Evolutionary conservation across 2,329 filamentous ascomycete species (phyloP), one percentile per base, ranked within the genome.

Genomic region (Aspergillus novofumigatus): DNA sequence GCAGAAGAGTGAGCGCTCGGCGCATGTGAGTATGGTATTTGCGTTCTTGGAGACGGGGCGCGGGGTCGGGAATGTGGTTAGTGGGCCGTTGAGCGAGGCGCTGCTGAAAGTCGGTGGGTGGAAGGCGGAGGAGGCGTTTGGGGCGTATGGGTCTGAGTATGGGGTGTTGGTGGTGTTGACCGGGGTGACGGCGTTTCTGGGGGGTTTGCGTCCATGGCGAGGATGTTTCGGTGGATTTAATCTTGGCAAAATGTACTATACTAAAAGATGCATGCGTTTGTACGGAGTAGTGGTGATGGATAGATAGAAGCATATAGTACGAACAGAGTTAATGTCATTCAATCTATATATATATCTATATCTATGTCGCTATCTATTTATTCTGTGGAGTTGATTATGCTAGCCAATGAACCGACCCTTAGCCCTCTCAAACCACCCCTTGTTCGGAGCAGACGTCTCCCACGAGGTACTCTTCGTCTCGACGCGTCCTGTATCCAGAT

Each of bases 131-230:
- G 26, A 64, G 71, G 52, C 72, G 21, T 71, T 75, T 5, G 81
- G 76, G 20, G 42, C 42, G 0, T 85, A 82, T 62, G 77, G 78
- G 3, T 81, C 78, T 47, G 76, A 80, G 2, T 85, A 81, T 65
- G 81, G 82, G 2, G 72, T 74, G 9, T 63, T 85, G 63, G 83
- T 85, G 57, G 72, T 82, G n/a, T 84, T 83, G 59, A 85, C 82
- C 0, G 82, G 81, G 1, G 73, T 80, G 3, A 83, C 81, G 7
- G 81, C 81, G 8, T 62, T 80, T 4, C 62, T 81, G 10, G 79
- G 81, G 0, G 80, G 80, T 8, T 45, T 23, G 42, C 42, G 42
- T 45, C 20, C 6, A 10, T 45, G n/a, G 42, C 42, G 42, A 45
- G 42, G n/a, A 9, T 45, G 42, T 21, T 45, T 9, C 8, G 21